Conservation (phyloP, 768 basidiomycete species). For the Cystoderma amianthinum region DNA sequence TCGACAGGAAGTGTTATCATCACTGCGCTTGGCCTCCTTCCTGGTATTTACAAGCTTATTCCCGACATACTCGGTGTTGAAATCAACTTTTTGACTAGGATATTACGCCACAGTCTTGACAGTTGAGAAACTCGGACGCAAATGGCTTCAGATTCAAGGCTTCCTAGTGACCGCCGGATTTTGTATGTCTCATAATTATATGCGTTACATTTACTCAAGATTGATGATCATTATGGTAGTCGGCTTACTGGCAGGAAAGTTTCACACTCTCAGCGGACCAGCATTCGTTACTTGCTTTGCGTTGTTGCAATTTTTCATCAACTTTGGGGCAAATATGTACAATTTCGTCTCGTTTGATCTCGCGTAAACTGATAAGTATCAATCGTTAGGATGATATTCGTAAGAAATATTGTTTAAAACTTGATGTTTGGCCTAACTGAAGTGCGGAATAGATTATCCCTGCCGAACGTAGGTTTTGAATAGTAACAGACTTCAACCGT, state of each 20-base stretch:
- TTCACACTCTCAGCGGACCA: slow-evolving; percentile 44
- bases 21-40: slow-evolving; percentile 70
- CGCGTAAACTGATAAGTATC: too few relatives aligned
- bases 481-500: not conserved
- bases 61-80: slow-evolving; percentile 1
- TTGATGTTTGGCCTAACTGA: too few relatives aligned
- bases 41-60: slow-evolving; percentile 30
- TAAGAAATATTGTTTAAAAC: too few relatives aligned
- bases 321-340: slow-evolving; percentile 73
- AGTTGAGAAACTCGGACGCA: slow-evolving; percentile 69
- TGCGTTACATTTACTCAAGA: not conserved
- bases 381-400: slow-evolving; percentile 41
- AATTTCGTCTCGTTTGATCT: too few relatives aligned
- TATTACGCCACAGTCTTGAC: slow-evolving; percentile 66
- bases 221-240: slow-evolving; percentile 41
- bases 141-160: slow-evolving; percentile 70
- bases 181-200: slow-evolving; percentile 26
- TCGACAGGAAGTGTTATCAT: slow-evolving; percentile 66
- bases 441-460: slow-evolving; percentile 57
- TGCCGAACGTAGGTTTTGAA: slow-evolving; percentile 35
- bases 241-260: slow-evolving; percentile 62
- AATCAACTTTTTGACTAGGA: too few relatives aligned
- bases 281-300: slow-evolving; percentile 70
- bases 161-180: slow-evolving; percentile 67
- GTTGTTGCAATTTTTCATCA: slow-evolving; percentile 76